Percentiles rank a stretch among this genome's conserved stretches.
Evolutionary conservation across 2,329 filamentous ascomycete genomes (phyloP).

Genomic region (Chaetomium olivaceum): DNA sequence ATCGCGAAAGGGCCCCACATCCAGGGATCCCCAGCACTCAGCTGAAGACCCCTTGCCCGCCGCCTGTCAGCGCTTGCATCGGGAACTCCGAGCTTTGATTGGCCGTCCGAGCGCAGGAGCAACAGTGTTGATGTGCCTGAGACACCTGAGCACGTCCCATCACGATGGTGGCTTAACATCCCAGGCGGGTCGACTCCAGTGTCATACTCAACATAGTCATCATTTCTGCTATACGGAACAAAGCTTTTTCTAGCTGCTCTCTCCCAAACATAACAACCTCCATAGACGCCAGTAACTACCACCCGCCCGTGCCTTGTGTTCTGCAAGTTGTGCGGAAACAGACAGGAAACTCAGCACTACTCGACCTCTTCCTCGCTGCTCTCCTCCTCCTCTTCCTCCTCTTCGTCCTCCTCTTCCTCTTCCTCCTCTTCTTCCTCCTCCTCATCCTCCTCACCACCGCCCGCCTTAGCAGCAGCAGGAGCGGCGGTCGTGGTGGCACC

Average conservation of each 20-base stretch:
- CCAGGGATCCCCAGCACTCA: background rate
- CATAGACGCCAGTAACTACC: conserved; percentile 19
- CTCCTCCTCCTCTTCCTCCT: conserved; percentile 14
- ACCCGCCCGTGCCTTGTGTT: background rate
- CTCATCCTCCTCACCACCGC: conserved; percentile 18
- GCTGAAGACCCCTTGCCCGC: background rate
- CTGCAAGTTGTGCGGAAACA: background rate
- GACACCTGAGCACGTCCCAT: too few relatives aligned
- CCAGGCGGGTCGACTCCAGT: too few relatives aligned
- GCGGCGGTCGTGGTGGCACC: conserved; percentile 54
- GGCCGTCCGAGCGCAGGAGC: conserved; percentile 1
- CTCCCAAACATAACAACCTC: conserved; percentile 7
- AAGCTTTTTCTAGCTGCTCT: conserved; percentile 18
- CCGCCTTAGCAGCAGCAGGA: conserved; percentile 21
- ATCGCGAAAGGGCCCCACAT: conserved; percentile 6
- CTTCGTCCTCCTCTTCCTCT: conserved; percentile 13
- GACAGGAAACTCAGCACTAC: conserved; percentile 12
- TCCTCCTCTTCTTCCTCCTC: conserved; percentile 13
- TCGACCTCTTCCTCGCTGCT: conserved; percentile 3
- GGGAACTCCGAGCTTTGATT: background rate
- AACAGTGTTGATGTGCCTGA: background rate
- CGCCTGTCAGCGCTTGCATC: background rate
- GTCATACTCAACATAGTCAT: conserved; percentile 6
- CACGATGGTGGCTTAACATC: too few relatives aligned
- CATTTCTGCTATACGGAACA: conserved; percentile 11